These are phyloP conservation scores for Blastocystis sp. DNA, from an alignment of 352 stramenopile species.

Conservation along the genomic window DNA sequence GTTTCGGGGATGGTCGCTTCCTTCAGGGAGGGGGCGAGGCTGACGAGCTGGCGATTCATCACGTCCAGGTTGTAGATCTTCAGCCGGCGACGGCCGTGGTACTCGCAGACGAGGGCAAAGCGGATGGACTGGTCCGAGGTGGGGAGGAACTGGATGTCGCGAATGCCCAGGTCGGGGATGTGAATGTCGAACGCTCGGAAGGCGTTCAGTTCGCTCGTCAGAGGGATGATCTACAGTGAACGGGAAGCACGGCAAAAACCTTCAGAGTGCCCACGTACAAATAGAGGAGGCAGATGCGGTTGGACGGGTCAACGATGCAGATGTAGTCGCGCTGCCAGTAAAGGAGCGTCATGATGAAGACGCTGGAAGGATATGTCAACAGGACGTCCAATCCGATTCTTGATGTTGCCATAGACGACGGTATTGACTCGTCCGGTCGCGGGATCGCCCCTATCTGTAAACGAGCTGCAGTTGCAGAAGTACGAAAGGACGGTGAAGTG, in stretches of 20 bases:
- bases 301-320: conserved; percentile 51
- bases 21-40: not conserved
- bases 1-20: not conserved
- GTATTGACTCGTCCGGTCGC: conserved; percentile 11
- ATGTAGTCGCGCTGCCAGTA: conserved; percentile 8
- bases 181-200: conserved; percentile 64
- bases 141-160: conserved; percentile 56
- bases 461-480: not conserved
- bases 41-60: conserved; percentile 20
- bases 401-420: conserved; percentile 33
- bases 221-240: conserved; percentile 34
- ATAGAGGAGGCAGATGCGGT: conserved; percentile 50
- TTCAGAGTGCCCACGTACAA: conserved; percentile 52
- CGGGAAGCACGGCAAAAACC: not conserved
- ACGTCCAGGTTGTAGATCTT: conserved; percentile 27
- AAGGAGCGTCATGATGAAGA: not conserved
- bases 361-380: conserved; percentile 58
- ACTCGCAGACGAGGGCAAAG: conserved; percentile 54
- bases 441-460: conserved; percentile 19
- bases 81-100: not conserved
- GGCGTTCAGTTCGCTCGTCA: conserved; percentile 54
- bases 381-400: conserved; percentile 36
- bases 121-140: conserved; percentile 9
- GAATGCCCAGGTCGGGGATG: conserved; percentile 50
- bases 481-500: conserved; percentile 44